Evolutionary conservation across 768 basidiomycete species (phyloP), one percentile per base, ranked within the genome.

Genomic region (Butyriboletus loyo): DNA sequence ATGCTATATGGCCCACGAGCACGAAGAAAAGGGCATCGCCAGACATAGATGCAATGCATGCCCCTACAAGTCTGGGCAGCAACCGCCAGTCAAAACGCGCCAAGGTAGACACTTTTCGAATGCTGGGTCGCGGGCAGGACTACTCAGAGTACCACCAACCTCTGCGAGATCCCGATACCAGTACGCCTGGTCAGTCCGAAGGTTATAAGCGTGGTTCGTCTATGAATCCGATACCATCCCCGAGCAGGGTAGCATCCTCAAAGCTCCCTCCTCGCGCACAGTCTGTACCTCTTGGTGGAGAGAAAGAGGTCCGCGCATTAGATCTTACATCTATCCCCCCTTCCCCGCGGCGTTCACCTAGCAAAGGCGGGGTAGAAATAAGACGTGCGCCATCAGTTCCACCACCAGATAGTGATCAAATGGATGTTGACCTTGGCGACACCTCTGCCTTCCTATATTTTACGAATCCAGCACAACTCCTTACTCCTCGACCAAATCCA

Each of bases 21-120:
- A 52, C 56, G 42, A 71, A 69, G 61, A 69, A 72, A 49, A 58
- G 71, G 39, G 6, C 50, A n/a, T 69, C 70, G 4, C 65, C 68
- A 9, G 67, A 69, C 30, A 48, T 57, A 7, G 59, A 61, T n/a
- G 22, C 54, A 27, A 40, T 47, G 1, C 56, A 49, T 45, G 6
- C 37, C 7, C 27, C 50, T 51, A 44, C 56, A 41, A 61, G 53
- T 52, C 58, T 54, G 5, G 46, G 50, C 10, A 42, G 32, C 47
- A 39, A 59, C 8, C 69, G 46, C 36, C 48, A 56, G 41, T 39
- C 61, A 19, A 69, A 69, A 54, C 67, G 68, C 10, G 56, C 50
- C 44, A 69, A 67, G 49, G 10, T 67, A 0, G 68, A 61, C 10
- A 54, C 52, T 9, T 51, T 61, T 41, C 64, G 37, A 34, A 22